phyloP scores from a whole-genome alignment of 768 basidiomycete genomes.

The Termitomyces sp. region DNA sequence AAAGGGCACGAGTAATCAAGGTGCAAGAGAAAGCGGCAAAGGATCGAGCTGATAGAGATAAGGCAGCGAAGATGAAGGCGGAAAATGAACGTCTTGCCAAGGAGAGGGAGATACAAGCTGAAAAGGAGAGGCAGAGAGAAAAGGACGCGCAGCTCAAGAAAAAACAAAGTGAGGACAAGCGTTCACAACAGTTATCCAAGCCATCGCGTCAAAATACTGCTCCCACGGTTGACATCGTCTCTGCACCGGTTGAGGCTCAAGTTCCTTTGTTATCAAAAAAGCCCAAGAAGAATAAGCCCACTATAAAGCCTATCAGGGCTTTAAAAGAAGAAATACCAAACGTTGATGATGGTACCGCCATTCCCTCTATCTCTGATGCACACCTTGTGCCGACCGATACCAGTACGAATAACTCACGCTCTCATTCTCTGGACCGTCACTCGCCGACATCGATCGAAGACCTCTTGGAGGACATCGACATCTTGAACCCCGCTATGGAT shows the following conservation, averaged over 20 bases:
- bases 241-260: constrained; percentile 36
- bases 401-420: constrained; percentile 52
- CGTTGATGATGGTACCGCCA: constrained; percentile 35
- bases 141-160: constrained; percentile 18
- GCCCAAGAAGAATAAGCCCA: constrained; percentile 77
- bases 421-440: constrained; percentile 52
- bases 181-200: constrained; percentile 1
- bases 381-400: constrained; percentile 37
- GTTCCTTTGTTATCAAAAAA: constrained; percentile 76
- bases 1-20: constrained; percentile 37
- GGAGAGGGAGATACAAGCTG: constrained; percentile 20
- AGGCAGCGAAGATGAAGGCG: constrained; percentile 20
- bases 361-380: constrained; percentile 45
- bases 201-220: background rate
- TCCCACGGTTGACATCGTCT: constrained; percentile 17
- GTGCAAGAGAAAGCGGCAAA: constrained; percentile 19
- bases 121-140: constrained; percentile 19
- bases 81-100: constrained; percentile 27
- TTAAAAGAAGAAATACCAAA: constrained; percentile 49
- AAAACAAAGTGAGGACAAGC: constrained; percentile 19
- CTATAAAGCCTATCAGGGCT: constrained; percentile 50
- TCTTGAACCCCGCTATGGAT: constrained; percentile 57
- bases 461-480: constrained; percentile 62
- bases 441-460: constrained; percentile 53
- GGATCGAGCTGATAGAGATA: constrained; percentile 33